Percentiles rank a stretch among this genome's conserved stretches.
phyloP scores from a whole-genome alignment of 208 protist species.

The Blastocrithidia nonstop region DNA sequence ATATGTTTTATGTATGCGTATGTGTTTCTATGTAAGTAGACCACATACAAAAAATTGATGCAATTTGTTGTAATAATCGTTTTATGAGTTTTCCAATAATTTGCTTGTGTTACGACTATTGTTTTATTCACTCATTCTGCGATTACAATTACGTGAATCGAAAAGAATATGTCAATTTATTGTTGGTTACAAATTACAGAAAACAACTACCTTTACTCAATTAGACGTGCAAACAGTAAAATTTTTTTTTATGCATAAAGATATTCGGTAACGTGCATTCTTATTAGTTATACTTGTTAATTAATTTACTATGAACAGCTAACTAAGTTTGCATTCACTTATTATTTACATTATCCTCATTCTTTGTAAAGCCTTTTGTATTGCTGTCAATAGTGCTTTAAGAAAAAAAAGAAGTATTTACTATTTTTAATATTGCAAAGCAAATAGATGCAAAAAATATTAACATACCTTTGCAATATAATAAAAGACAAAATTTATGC shows the following conservation, averaged over 20 bases:
- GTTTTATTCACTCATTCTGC: too few relatives aligned
- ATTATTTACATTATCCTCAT: constrained; percentile 3
- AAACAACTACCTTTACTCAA: too few relatives aligned
- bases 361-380: background rate
- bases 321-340: background rate
- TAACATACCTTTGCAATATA: background rate
- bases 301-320: background rate
- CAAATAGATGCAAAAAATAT: background rate
- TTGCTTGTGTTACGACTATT: too few relatives aligned
- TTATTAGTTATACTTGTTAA: background rate
- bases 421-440: background rate
- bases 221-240: background rate
- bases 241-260: background rate
- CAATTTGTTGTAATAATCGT: background rate
- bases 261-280: background rate
- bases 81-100: too few relatives aligned
- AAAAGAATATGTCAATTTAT: too few relatives aligned
- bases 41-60: background rate
- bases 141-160: too few relatives aligned
- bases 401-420: background rate
- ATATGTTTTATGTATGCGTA: background rate
- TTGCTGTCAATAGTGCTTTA: background rate
- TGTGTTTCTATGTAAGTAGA: background rate
- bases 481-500: constrained; percentile 3
- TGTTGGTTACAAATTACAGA: too few relatives aligned